Evolutionary conservation across 176 grass and related monocot species (phyloP).

Genomic region (Pontederia paniculata): DNA sequence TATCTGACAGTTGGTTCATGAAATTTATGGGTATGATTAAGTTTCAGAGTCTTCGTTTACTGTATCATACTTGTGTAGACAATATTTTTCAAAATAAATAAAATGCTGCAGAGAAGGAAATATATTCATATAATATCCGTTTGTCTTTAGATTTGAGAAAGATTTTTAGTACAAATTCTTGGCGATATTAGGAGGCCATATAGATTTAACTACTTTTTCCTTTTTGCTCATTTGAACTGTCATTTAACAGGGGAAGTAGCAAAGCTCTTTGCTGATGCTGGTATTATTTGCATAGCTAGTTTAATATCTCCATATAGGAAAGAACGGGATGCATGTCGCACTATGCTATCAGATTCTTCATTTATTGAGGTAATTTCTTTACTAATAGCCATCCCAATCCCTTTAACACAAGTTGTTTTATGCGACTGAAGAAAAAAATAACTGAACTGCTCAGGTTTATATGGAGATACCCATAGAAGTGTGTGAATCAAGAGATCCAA

Average conservation of each 20-base stretch:
- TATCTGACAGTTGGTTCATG: neutral
- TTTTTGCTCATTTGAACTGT: neutral
- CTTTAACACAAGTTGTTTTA: neutral
- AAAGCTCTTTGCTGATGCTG: conserved; percentile 87
- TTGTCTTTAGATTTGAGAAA: too few species aligned
- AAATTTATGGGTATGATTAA: too few species aligned
- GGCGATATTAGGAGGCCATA: too few species aligned
- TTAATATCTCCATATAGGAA: conserved; percentile 88
- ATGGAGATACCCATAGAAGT: conserved; percentile 78
- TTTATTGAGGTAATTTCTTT: conserved; percentile 71
- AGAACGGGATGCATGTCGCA: conserved; percentile 72
- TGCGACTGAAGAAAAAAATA: neutral
- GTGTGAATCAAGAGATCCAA: conserved; percentile 91
- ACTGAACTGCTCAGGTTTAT: conserved; percentile 54
- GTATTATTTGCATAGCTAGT: conserved; percentile 90
- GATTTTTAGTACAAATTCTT: too few species aligned
- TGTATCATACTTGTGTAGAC: too few species aligned
- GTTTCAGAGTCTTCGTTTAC: too few species aligned
- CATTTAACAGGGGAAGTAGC: conserved; percentile 76
- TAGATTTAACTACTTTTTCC: neutral
- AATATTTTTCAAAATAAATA: too few species aligned
- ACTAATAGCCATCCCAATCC: neutral
- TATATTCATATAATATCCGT: too few species aligned
- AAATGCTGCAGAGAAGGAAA: too few species aligned
- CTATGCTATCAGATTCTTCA: conserved; percentile 60